Evolutionary conservation across 192 early-diverging fungal species (phyloP), one percentile per base, ranked within the genome.

Genomic region (Allomyces macrogynus): DNA sequence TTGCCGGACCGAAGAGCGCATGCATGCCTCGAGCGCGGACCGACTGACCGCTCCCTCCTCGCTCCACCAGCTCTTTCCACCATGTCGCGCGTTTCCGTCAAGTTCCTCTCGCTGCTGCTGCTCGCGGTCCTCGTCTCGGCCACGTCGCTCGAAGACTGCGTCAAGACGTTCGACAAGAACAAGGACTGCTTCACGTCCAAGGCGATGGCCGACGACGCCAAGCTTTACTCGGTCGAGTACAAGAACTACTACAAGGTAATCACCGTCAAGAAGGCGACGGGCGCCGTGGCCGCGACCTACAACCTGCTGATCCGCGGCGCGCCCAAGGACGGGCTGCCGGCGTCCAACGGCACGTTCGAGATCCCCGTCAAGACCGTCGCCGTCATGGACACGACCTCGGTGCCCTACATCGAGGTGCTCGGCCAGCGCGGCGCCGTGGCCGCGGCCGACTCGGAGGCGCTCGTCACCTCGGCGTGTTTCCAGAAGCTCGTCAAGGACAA

Each of bases 201-300:
- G 49, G 49, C 49, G 0, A 57, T 16, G 16, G 5, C 3, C 49
- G 49, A 57, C 8, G 49, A 57, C 49, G 49, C 49, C 49, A 57
- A 57, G 20, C 49, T 57, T 0, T 79, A 76, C 63, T 67, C 71
- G 4, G 68, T 79, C 54, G 68, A 69, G 22, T 79, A 79, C 66
- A 62, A 73, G 64, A 76, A 73, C 68, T 69, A 67, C 32, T 79
- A 76, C 71, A 79, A 79, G 71, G 64, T 79, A 2, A 32, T 78
- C 61, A 75, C 68, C 64, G 70, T 72, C 67, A 63, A 67, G 65
- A 66, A 70, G 16, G 65, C 71, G 42, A n/a, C 16, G 20, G 49
- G 16, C 12, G 0, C 49, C 9, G 12, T n/a, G 2, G 20, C 12
- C 16, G 64, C 70, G 10, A 74, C 72, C 11, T 79, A 79, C n/a